Conservation (phyloP, 257 asterid species). For the Solanum clarkiae region DNA sequence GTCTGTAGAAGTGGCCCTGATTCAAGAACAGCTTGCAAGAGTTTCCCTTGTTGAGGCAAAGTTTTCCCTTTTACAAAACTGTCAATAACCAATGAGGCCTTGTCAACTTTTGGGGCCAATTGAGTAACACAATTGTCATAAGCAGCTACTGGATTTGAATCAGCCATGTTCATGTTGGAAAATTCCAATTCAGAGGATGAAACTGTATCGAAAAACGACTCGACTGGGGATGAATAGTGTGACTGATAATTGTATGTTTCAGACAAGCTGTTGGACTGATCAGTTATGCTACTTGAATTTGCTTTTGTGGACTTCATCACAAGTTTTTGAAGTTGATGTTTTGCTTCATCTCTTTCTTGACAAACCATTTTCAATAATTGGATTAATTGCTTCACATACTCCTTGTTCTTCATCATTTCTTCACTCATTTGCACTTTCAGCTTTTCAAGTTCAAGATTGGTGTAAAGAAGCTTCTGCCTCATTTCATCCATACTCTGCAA, state of each 20-base stretch:
- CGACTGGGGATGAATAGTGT: not conserved
- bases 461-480: constrained; percentile 30
- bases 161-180: not conserved
- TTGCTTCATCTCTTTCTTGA: constrained; percentile 54
- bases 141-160: not conserved
- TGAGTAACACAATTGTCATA: not conserved
- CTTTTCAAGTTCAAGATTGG: constrained; percentile 45
- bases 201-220: not conserved
- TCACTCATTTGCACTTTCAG: constrained; percentile 30
- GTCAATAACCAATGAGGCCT: not conserved
- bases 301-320: constrained; percentile 5
- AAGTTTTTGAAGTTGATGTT: constrained; percentile 27
- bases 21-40: constrained; percentile 51
- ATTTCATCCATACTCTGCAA: constrained; percentile 31
- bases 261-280: constrained; percentile 43
- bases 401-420: constrained; percentile 32
- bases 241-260: constrained; percentile 33
- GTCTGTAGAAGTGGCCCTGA: constrained; percentile 66
- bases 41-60: constrained; percentile 32
- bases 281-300: not conserved
- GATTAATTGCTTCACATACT: constrained; percentile 25
- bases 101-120: not conserved
- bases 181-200: constrained; percentile 2
- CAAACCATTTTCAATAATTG: constrained; percentile 26
- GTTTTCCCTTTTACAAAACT: not conserved